These are phyloP conservation scores for Coemansia sp. DNA, from an alignment of 192 early-diverging fungal species.

Conservation along the genomic window DNA sequence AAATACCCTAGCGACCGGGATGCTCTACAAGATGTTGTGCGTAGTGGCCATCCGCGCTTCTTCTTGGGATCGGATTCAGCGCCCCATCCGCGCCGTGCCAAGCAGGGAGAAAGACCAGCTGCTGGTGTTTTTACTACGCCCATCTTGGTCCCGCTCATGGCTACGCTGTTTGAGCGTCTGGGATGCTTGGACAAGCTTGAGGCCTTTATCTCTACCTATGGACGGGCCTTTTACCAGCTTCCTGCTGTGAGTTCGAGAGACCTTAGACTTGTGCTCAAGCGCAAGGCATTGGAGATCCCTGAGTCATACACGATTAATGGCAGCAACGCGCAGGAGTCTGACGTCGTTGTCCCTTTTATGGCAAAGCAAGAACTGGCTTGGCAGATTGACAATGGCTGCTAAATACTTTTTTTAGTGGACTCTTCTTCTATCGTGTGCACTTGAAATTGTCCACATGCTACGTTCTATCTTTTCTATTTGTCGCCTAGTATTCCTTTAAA, in stretches of 20 bases:
- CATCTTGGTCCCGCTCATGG: constrained; percentile 81
- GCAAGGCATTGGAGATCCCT: constrained; percentile 27
- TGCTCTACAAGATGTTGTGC: constrained; percentile 80
- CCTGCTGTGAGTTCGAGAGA: constrained; percentile 40
- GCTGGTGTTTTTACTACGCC: constrained; percentile 96
- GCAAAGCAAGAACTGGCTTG: constrained; percentile 70
- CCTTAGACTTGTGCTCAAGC: constrained; percentile 31
- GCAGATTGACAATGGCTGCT: constrained; percentile 51
- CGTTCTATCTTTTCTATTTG: neutral
- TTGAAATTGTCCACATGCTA: neutral
- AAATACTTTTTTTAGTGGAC: neutral
- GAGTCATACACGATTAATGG: constrained; percentile 19
- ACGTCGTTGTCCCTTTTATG: constrained; percentile 81
- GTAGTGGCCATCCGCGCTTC: constrained; percentile 90
- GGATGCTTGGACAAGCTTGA: constrained; percentile 79
- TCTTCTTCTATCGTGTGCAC: neutral
- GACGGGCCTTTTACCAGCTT: constrained; percentile 84
- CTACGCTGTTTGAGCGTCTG: constrained; percentile 84
- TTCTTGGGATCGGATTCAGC: constrained; percentile 98
- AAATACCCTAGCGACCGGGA: constrained; percentile 91
- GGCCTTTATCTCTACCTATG: constrained; percentile 83
- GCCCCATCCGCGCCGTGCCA: constrained; percentile 85
- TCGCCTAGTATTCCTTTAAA: neutral
- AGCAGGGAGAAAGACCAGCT: constrained; percentile 76
- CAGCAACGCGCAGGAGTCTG: constrained; percentile 5